phyloP scores from a whole-genome alignment of 2,329 filamentous ascomycete species.

The Nigrograna mackinnonii region DNA sequence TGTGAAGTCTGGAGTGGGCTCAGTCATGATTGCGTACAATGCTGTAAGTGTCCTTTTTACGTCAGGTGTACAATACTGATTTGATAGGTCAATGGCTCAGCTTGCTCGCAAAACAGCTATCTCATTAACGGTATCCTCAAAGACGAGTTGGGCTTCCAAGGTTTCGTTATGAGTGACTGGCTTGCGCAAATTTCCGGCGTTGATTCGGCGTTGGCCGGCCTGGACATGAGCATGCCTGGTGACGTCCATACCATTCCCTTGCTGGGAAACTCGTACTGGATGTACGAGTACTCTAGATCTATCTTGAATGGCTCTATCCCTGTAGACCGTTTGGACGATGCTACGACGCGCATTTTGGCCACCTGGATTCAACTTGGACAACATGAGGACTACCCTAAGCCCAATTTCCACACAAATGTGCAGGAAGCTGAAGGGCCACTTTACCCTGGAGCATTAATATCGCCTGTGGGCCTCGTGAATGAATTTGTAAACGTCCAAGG shows the following conservation, averaged over 20 bases:
- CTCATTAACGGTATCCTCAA: conserved; percentile 83
- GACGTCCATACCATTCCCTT: conserved; percentile 60
- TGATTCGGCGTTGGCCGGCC: conserved; percentile 74
- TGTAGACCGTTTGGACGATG: conserved; percentile 81
- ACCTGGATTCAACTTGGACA: conserved; percentile 72
- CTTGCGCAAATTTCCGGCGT: conserved; percentile 83
- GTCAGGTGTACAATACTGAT: not conserved
- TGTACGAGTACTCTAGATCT: conserved; percentile 72
- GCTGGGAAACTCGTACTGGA: conserved; percentile 63
- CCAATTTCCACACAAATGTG: conserved; percentile 42
- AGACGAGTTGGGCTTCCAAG: conserved; percentile 84
- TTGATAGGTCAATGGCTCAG: conserved; percentile 49
- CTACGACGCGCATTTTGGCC: conserved; percentile 83
- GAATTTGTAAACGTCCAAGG: conserved; percentile 66
- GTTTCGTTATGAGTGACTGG: conserved; percentile 90
- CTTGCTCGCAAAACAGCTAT: conserved; percentile 75
- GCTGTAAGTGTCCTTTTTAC: conserved; percentile 30
- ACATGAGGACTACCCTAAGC: conserved; percentile 46
- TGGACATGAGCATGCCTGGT: conserved; percentile 81
- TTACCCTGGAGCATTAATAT: conserved; percentile 51
- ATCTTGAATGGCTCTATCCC: conserved; percentile 84
- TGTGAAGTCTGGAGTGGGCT: conserved; percentile 74
- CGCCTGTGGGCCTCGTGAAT: conserved; percentile 67
- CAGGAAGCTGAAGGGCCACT: conserved; percentile 36
- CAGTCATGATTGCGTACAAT: conserved; percentile 81